These are phyloP conservation scores for Glaciozyma martinii DNA, from an alignment of 768 basidiomycete species.

Conservation along the genomic window DNA sequence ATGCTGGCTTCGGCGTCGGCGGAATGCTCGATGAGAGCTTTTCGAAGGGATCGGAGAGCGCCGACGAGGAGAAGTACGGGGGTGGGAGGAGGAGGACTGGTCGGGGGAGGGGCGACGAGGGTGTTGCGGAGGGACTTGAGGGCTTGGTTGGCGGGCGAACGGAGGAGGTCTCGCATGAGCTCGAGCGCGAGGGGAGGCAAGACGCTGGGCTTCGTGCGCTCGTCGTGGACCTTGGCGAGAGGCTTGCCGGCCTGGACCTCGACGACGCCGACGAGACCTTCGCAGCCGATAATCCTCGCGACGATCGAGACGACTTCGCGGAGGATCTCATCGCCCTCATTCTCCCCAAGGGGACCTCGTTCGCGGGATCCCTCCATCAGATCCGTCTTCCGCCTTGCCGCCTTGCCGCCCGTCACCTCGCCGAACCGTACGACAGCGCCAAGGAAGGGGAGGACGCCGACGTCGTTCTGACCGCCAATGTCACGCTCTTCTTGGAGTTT, in stretches of 20 bases:
- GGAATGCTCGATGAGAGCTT: slow-evolving; percentile 32
- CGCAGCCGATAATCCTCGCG: slow-evolving; percentile 32
- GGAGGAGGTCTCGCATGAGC: slow-evolving; percentile 35
- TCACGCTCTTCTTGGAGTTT: slow-evolving; percentile 29
- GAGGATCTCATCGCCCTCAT: slow-evolving; percentile 29
- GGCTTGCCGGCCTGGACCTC: slow-evolving; percentile 20
- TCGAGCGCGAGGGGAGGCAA: slow-evolving; percentile 28
- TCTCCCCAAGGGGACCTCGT: not conserved
- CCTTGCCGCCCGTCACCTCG: slow-evolving; percentile 26
- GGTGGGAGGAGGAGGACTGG: slow-evolving; percentile 1
- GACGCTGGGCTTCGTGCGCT: slow-evolving; percentile 6
- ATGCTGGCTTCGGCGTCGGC: slow-evolving; percentile 19
- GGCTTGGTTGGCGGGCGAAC: slow-evolving; percentile 36
- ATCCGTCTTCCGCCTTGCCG: not conserved
- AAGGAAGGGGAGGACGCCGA: slow-evolving; percentile 32
- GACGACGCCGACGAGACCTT: slow-evolving; percentile 32
- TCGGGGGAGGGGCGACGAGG: slow-evolving; percentile 19
- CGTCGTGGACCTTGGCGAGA: slow-evolving; percentile 7
- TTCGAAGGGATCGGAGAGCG: slow-evolving; percentile 28
- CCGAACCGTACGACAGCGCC: slow-evolving; percentile 33
- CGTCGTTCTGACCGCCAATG: slow-evolving; percentile 27
- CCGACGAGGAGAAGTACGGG: slow-evolving; percentile 33
- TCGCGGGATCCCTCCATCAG: not conserved
- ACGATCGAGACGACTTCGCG: slow-evolving; percentile 33
- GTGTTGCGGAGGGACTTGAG: slow-evolving; percentile 29